Evolutionary conservation across 1,284 basidiomycete species (phyloP).

Genomic region (Uromyces viciae-fabae): DNA sequence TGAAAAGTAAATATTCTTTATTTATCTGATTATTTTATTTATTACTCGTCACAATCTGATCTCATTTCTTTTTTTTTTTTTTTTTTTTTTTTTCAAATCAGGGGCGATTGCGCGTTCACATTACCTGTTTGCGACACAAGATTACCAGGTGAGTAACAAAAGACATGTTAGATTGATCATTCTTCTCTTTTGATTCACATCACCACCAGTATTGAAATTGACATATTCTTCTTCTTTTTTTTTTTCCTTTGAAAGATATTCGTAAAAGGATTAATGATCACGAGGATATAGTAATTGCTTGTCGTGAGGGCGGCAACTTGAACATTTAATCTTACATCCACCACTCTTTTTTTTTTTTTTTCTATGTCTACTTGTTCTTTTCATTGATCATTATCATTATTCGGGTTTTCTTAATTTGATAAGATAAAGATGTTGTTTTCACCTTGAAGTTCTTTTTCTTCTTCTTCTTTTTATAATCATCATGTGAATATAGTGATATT

Average conservation of each 20-base stretch:
- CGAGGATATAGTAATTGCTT: constrained; percentile 35
- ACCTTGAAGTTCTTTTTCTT: too few species aligned
- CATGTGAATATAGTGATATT: too few species aligned
- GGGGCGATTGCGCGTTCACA: constrained; percentile 37
- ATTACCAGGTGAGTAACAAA: constrained; percentile 32
- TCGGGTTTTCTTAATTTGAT: too few species aligned
- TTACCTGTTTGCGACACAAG: constrained; percentile 37
- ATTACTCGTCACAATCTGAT: not conserved
- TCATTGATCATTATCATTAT: not conserved
- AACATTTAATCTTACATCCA: not conserved
- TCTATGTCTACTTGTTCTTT: too few species aligned
- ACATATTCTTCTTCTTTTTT: not conserved
- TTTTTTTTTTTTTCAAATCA: constrained; percentile 13
- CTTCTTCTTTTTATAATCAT: too few species aligned
- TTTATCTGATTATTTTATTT: too few species aligned
- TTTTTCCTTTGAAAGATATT: not conserved
- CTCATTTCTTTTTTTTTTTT: not conserved
- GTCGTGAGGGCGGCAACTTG: constrained; percentile 32
- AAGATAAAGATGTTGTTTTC: too few species aligned
- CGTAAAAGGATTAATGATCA: constrained; percentile 25
- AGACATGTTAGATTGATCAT: not conserved
- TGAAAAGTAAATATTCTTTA: too few species aligned
- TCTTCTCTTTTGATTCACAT: not conserved
- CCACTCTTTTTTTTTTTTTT: not conserved
- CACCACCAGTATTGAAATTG: not conserved